These are phyloP conservation scores for Zea luxurians DNA, from an alignment of 176 grass and related monocot species.

Conservation along the genomic window DNA sequence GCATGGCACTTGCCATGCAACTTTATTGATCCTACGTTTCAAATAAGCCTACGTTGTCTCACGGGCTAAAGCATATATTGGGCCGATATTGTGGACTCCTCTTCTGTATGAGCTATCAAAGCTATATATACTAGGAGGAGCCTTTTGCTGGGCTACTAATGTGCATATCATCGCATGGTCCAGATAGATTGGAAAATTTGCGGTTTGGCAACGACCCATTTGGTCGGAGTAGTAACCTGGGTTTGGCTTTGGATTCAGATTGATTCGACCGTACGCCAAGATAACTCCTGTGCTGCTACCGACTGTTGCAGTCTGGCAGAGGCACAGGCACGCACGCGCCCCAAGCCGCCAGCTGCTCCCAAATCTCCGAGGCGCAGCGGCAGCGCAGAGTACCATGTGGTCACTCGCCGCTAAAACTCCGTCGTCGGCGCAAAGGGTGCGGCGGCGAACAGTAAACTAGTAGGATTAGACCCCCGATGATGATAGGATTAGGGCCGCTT, in stretches of 20 bases:
- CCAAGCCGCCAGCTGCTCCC: neutral
- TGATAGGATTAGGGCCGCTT: neutral
- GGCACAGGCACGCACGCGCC: neutral
- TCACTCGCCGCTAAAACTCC: neutral
- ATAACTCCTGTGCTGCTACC: neutral
- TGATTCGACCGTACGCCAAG: neutral
- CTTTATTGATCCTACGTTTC: no score
- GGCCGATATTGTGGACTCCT: no score
- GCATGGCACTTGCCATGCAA: no score
- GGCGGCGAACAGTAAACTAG: neutral
- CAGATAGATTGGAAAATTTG: no score
- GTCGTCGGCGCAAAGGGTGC: neutral
- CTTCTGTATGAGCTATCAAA: no score
- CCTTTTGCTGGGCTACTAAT: no score
- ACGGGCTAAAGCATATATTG: no score
- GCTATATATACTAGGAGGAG: no score
- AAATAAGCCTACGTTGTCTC: no score
- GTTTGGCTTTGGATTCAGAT: neutral
- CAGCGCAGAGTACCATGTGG: neutral
- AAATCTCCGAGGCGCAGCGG: neutral
- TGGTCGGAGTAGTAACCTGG: neutral
- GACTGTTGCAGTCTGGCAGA: neutral
- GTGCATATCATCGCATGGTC: no score
- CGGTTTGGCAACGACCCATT: neutral
- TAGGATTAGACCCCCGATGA: slow-evolving; percentile 11